Percentiles rank a stretch among this genome's conserved stretches.
These are phyloP conservation scores for Vigna mungo DNA, from an alignment of 306 rosid genomes.

Conservation along the genomic window DNA sequence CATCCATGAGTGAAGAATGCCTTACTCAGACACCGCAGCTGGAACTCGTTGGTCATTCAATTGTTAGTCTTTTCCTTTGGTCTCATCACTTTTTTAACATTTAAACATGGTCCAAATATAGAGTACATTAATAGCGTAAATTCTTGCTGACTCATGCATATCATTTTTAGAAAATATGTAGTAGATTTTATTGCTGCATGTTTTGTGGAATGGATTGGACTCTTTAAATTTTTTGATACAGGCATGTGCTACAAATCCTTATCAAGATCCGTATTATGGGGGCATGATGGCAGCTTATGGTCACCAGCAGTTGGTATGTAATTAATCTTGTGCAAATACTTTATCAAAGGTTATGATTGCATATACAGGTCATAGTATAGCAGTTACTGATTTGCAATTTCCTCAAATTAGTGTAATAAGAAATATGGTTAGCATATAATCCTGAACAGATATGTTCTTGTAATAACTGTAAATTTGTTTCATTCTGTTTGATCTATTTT, in stretches of 20 bases:
- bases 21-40: slow-evolving; percentile 73
- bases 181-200: slow-evolving; percentile 32
- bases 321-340: background rate
- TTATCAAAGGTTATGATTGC: slow-evolving; percentile 23
- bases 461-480: slow-evolving; percentile 7
- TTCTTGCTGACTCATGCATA: slow-evolving; percentile 29
- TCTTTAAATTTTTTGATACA: slow-evolving; percentile 58
- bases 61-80: slow-evolving; percentile 57
- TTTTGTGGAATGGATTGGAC: slow-evolving; percentile 45
- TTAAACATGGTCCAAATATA: slow-evolving; percentile 31
- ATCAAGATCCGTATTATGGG: slow-evolving; percentile 83
- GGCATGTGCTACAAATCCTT: slow-evolving; percentile 94
- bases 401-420: slow-evolving; percentile 12
- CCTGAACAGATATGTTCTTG: slow-evolving; percentile 19
- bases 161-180: slow-evolving; percentile 40
- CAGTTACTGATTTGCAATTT: slow-evolving; percentile 12
- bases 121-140: slow-evolving; percentile 11
- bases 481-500: background rate
- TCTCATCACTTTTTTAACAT: slow-evolving; percentile 16
- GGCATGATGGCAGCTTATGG: slow-evolving; percentile 94
- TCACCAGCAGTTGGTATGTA: slow-evolving; percentile 81
- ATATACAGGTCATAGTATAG: slow-evolving; percentile 9
- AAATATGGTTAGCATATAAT: slow-evolving; percentile 18
- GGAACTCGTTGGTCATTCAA: slow-evolving; percentile 96
- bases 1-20: slow-evolving; percentile 60